Percentiles rank a stretch among this genome's conserved stretches.
phyloP scores from a whole-genome alignment of 176 grass and related monocot species.

The Phoenix dactylifera region DNA sequence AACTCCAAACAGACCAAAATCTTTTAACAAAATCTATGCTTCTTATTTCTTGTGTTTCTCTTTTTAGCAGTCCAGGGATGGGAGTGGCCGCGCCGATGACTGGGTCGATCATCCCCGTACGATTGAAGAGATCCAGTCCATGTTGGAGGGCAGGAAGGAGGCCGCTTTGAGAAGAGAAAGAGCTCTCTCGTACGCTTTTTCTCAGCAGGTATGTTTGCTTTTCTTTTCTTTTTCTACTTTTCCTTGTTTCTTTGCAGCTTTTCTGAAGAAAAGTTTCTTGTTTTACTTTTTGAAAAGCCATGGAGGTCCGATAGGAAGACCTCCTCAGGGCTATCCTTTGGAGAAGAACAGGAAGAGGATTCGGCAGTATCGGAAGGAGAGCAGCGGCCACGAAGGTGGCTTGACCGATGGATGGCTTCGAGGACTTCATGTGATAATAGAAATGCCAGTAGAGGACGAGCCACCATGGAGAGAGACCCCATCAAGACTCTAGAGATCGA shows the following conservation, averaged over 20 bases:
- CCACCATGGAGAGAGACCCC: slow-evolving; percentile 53
- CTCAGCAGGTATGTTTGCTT: slow-evolving; percentile 47
- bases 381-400: slow-evolving; percentile 39
- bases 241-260: too few species aligned
- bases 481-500: slow-evolving; percentile 91
- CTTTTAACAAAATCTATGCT: too few species aligned
- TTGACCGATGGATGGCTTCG: slow-evolving; percentile 81
- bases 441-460: slow-evolving; percentile 40
- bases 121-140: slow-evolving; percentile 84
- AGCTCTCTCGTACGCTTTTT: slow-evolving; percentile 91
- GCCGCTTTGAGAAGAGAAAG: slow-evolving; percentile 77
- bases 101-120: slow-evolving; percentile 76
- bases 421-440: slow-evolving; percentile 73
- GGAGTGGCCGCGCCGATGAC: slow-evolving; percentile 76
- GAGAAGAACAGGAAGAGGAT: slow-evolving; percentile 38
- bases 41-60: too few species aligned
- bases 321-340: slow-evolving; percentile 27
- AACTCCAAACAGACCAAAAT: too few species aligned
- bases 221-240: too few species aligned
- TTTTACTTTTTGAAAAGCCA: neutral
- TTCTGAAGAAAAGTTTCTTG: too few species aligned
- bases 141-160: slow-evolving; percentile 72
- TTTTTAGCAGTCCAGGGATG: slow-evolving; percentile 51
- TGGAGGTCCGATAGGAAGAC: slow-evolving; percentile 27
- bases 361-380: slow-evolving; percentile 21